These are phyloP conservation scores for Rubroshorea leprosula DNA, from an alignment of 345 rosid genomes.

Conservation along the genomic window DNA sequence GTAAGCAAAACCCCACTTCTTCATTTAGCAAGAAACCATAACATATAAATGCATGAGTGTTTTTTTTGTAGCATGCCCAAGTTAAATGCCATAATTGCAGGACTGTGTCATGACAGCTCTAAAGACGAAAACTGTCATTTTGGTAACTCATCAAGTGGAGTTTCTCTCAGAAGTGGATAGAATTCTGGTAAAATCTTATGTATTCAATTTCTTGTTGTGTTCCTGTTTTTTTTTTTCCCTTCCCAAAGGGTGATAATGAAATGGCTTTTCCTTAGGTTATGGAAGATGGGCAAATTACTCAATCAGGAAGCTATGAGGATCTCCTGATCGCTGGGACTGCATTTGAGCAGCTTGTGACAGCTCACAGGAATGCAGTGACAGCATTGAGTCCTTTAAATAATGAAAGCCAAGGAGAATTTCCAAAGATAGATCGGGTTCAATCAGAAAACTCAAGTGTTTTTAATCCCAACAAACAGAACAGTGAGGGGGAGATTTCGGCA, in stretches of 20 bases:
- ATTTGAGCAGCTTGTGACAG: conserved; percentile 67
- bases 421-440: conserved; percentile 6
- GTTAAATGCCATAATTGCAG: conserved; percentile 31
- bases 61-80: neutral
- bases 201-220: neutral
- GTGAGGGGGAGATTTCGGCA: conserved; percentile 23
- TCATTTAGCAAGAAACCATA: neutral
- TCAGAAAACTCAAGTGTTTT: conserved; percentile 15
- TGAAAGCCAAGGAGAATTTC: conserved; percentile 22
- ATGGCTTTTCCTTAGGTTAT: conserved; percentile 36
- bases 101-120: conserved; percentile 63
- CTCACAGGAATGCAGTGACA: conserved; percentile 56
- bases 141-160: conserved; percentile 87
- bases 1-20: conserved; percentile 26
- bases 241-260: neutral
- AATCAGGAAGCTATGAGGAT: conserved; percentile 57
- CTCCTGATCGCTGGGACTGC: conserved; percentile 48
- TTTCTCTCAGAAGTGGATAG: conserved; percentile 60
- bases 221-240: neutral
- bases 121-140: conserved; percentile 52
- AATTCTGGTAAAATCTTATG: conserved; percentile 41
- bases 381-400: conserved; percentile 28
- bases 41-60: neutral
- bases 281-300: conserved; percentile 53
- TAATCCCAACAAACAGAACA: no score